phyloP scores from a whole-genome alignment of 768 basidiomycete genomes.

The Amanita subjunquillea region DNA sequence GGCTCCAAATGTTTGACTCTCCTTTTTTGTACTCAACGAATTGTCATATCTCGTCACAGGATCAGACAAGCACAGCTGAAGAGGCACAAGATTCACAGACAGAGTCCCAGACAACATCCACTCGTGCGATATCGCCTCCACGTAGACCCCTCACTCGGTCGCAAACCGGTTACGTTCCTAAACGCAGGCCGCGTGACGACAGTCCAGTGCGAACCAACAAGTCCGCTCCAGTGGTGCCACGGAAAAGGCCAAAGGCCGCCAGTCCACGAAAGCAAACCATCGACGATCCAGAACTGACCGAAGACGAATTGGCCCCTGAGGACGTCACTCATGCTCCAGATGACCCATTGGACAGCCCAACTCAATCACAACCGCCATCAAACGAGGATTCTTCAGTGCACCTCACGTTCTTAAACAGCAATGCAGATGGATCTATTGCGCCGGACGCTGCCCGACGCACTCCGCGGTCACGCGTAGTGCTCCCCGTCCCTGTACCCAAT shows the following conservation, averaged over 20 bases:
- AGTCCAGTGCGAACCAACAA: not conserved
- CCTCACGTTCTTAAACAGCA: slow-evolving; percentile 9
- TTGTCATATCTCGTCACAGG: not conserved
- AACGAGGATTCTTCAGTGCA: slow-evolving; percentile 3
- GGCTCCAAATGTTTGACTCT: not conserved
- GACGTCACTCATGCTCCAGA: not conserved
- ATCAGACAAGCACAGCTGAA: not conserved
- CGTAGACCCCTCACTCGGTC: slow-evolving; percentile 25
- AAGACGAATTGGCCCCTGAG: slow-evolving; percentile 4
- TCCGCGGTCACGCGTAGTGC: slow-evolving; percentile 41
- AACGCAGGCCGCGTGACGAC: slow-evolving; percentile 18
- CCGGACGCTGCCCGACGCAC: slow-evolving; percentile 24
- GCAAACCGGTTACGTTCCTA: slow-evolving; percentile 20
- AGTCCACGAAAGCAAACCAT: not conserved
- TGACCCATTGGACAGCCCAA: not conserved
- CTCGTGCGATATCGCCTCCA: slow-evolving; percentile 2
- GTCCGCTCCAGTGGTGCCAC: not conserved
- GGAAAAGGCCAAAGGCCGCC: slow-evolving; percentile 3
- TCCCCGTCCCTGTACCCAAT: slow-evolving; percentile 67
- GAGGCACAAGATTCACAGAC: slow-evolving; percentile 3
- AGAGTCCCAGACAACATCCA: slow-evolving; percentile 1
- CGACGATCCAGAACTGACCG: slow-evolving; percentile 6
- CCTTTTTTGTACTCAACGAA: not conserved
- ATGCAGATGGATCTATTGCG: slow-evolving; percentile 8
- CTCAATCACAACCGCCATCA: not conserved